Conservation (phyloP, 331 rosid species). For the Dryas integrifolia region DNA sequence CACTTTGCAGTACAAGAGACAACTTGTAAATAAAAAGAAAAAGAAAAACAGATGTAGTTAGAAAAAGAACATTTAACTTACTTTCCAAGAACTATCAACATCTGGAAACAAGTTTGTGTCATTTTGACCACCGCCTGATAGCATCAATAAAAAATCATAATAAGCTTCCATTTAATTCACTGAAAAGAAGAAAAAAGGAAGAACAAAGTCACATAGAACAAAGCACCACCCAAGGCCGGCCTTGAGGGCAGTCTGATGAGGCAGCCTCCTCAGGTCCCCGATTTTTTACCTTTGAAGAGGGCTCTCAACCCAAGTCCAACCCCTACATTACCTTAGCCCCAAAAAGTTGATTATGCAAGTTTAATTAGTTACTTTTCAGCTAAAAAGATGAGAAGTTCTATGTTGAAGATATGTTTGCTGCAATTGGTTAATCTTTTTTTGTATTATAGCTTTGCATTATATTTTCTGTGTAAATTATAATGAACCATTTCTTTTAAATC, state of each 20-base stretch:
- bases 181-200: neutral
- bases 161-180: conserved; percentile 7
- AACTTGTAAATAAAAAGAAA: conserved; percentile 1
- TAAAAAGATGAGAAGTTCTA: neutral
- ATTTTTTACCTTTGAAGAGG: neutral
- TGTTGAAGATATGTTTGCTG: neutral
- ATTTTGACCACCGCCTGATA: conserved; percentile 56
- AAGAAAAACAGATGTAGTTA: conserved; percentile 4
- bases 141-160: conserved; percentile 3
- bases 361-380: neutral
- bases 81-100: conserved; percentile 83
- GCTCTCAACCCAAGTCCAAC: neutral
- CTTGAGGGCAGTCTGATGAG: neutral
- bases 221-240: neutral
- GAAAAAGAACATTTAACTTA: conserved; percentile 35
- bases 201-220: neutral
- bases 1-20: conserved; percentile 7
- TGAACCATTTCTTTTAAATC: too few species aligned
- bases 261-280: neutral
- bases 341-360: neutral
- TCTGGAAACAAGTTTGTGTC: conserved; percentile 65
- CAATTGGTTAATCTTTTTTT: conserved; percentile 1
- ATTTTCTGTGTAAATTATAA: too few species aligned
- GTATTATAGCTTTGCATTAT: neutral
- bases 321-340: neutral